Base-by-base conservation (phyloP, 306 rosid species). In the Ceratonia siliqua region DNA sequence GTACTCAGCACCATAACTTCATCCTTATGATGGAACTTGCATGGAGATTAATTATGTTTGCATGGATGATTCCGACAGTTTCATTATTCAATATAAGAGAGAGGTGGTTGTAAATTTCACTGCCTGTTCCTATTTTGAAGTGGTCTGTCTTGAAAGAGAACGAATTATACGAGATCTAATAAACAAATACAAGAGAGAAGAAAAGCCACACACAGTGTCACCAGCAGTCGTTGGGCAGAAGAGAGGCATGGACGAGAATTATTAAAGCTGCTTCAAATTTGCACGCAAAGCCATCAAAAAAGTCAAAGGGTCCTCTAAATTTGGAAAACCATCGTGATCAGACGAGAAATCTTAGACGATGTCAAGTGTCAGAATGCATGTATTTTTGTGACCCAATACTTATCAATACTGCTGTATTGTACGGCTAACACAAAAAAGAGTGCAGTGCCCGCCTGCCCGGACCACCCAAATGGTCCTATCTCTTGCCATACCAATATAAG, bases 281-380 rank as follows among this genome's bases (percentile, higher is more conserved):
- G 81, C 70, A 80, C 76, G 79, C 70, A 74, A 84, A 74, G 76
- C 77, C 39, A 61, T 72, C 54, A 68, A 74, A 62, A 64, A 79
- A 75, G 76, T 81, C 79, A 79, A 76, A 71, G 10, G 52, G 58
- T 64, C 54, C 52, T 21, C 21, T 45, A 70, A 61, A 55, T 76
- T 74, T 61, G 53, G 72, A 59, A 73, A 55, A 41, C 74, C 62
- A 43, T 55, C 81, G 65, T 46, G 65, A 48, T 57, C 32, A 48
- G 28, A 36, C 3, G 38, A 77, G 59, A 66, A 67, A 70, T 39
- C 38, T 56, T 52, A 18, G 58, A 42, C 45, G 61, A 66, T 27
- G 48, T 56, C 39, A 39, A 50, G 45, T 14, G 68, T 72, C 36
- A 53, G 64, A 14, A 1, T 25, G 18, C 65, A n/a, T 39, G 75